Evolutionary conservation across 495 filamentous ascomycete genomes (phyloP).

Genomic region (Astrocystis sublimbata): DNA sequence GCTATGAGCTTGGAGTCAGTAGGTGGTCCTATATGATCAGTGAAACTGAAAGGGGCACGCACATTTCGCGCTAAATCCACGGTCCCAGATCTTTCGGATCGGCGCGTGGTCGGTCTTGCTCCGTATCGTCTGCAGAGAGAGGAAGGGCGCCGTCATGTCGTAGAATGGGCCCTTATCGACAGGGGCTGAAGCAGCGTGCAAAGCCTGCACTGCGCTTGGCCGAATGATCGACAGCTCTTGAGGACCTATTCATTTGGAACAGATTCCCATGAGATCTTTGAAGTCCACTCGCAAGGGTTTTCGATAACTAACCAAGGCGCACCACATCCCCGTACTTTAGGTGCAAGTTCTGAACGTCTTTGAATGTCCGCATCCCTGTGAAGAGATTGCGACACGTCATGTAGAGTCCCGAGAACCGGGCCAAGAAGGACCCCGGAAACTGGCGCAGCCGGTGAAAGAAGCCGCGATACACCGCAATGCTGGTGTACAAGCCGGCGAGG

Average conservation of each 20-base stretch:
- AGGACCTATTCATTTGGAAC: no score
- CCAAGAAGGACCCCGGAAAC: background rate
- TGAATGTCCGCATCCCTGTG: background rate
- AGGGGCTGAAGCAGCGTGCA: background rate
- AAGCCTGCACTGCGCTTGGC: background rate
- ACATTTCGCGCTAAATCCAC: slow-evolving; percentile 24
- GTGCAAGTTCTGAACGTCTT: background rate
- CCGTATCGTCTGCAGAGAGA: background rate
- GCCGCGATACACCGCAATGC: background rate
- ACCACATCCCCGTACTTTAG: background rate
- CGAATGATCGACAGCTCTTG: background rate
- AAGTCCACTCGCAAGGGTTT: no score
- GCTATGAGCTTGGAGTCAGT: background rate
- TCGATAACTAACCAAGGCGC: background rate
- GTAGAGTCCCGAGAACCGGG: background rate
- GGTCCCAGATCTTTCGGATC: slow-evolving; percentile 31
- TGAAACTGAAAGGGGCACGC: background rate
- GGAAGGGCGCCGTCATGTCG: background rate
- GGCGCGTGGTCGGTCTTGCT: slow-evolving; percentile 26
- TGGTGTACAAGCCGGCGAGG: background rate
- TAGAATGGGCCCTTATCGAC: background rate
- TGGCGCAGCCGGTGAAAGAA: background rate
- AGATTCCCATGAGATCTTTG: no score
- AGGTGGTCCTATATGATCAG: background rate
- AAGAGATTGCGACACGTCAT: background rate